A percentile compares a stretch with the other conserved stretches of the same genome.
phyloP scores from a whole-genome alignment of 2,329 filamentous ascomycete genomes.

The Claviceps sp. region DNA sequence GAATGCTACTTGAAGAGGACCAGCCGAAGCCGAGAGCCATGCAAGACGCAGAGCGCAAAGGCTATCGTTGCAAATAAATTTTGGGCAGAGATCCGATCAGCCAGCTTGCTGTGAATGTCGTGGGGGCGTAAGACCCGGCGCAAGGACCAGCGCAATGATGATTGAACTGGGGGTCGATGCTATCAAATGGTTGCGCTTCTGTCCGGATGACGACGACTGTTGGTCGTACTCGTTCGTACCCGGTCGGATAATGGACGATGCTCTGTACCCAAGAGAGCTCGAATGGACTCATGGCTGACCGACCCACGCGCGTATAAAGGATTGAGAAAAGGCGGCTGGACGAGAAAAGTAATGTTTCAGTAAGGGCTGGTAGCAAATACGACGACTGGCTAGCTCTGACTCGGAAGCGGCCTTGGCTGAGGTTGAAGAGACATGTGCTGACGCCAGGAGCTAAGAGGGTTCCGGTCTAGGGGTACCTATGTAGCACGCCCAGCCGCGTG shows the following conservation, averaged over 20 bases:
- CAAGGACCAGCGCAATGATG: background rate
- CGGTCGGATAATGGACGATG: background rate
- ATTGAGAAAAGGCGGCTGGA: background rate
- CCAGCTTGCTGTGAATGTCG: background rate
- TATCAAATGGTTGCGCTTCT: background rate
- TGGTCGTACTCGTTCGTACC: background rate
- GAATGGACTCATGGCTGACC: background rate
- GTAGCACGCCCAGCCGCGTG: background rate
- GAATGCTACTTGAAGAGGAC: background rate
- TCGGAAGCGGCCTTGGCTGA: background rate
- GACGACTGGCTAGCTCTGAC: background rate
- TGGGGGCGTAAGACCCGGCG: background rate
- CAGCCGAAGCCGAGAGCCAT: background rate
- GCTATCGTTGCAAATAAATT: background rate
- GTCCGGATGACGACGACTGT: background rate
- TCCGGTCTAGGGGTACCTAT: background rate
- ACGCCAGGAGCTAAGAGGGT: background rate
- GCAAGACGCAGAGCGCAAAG: background rate
- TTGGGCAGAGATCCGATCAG: background rate
- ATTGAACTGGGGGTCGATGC: background rate
- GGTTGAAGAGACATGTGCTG: background rate
- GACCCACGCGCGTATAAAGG: background rate
- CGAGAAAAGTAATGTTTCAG: background rate
- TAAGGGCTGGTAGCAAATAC: background rate
- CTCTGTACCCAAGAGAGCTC: background rate